Evolutionary conservation across 164 flowering plant species (phyloP), one percentile per base, ranked within the genome.

Genomic region (Vitis labrusca): DNA sequence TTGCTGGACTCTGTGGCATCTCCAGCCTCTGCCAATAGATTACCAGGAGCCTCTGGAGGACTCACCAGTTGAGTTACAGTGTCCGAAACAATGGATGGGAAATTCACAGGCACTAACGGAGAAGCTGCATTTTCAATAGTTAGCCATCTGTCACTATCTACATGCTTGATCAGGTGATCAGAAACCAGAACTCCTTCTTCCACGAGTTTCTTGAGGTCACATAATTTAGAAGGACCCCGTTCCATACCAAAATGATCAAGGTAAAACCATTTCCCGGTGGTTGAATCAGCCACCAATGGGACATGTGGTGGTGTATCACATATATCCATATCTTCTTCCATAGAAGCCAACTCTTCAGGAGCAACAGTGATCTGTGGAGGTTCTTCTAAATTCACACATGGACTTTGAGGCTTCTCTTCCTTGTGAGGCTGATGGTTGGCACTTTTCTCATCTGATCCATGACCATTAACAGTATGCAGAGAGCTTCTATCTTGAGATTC

Each of bases 301-400:
- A 66, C 91, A 85, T 96, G 97, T 0, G 98, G 98, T 10, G 99
- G 99, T 3, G 99, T 93, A 71, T 93, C 85, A 72, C 97, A 87
- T 69, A 96, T 93, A 80, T 96, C 99, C 99, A 96, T 96, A 69
- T 96, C 99, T 77, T 93, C 99, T 76, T 96, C 99, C 99, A 96
- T 96, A 5, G 99, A 96, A 32, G 67, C 77, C 47, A 82, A 79
- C 78, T 91, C 98, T 73, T 93, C 98, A 29, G 73, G 75, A 71
- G 79, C 77, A 65, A 75, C 92, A 82, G 74, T 73, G 32, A 66
- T 85, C 71, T 70, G 77, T 68, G 76, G 69, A 53, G 71, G 67
- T 71, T 84, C 96, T 62, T 63, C 68, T 74, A 71, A 63, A 63
- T 68, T 72, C 17, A 53, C 61, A 44, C 32, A 30, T 29, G 76